Conservation (phyloP, 176 grass and related monocot genomes). For the Olyra latifolia region DNA sequence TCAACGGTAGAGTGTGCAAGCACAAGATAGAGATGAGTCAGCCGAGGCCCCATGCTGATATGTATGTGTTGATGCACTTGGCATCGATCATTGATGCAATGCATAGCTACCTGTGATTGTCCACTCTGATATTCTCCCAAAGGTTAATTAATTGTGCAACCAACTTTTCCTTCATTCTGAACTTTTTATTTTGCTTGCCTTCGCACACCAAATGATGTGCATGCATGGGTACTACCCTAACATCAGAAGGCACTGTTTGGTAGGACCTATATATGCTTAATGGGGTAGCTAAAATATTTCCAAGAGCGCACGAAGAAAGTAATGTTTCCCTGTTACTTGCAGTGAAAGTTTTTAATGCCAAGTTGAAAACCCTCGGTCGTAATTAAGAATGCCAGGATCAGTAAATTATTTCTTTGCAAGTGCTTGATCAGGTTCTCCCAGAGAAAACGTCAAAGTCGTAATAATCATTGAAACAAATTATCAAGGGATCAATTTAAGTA, state of each 20-base stretch:
- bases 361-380: too few relatives aligned
- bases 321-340: too few relatives aligned
- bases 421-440: too few relatives aligned
- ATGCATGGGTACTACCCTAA: neutral
- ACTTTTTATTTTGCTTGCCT: neutral
- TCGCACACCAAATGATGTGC: neutral
- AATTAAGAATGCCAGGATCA: too few relatives aligned
- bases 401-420: too few relatives aligned
- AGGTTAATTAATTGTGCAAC: constrained; percentile 24
- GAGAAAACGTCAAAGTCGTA: too few relatives aligned
- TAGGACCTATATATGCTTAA: neutral
- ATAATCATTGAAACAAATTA: too few relatives aligned
- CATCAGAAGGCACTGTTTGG: neutral
- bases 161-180: constrained; percentile 24
- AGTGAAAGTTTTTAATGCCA: too few relatives aligned
- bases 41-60: constrained; percentile 29
- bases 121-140: neutral
- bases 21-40: constrained; percentile 23
- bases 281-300: too few relatives aligned
- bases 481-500: too few relatives aligned
- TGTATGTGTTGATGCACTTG: constrained; percentile 22
- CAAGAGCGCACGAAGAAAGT: too few relatives aligned
- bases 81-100: constrained; percentile 29
- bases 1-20: constrained; percentile 10
- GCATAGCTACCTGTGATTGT: constrained; percentile 27